These are phyloP conservation scores for Xerocomellus intermedius DNA, from an alignment of 768 basidiomycete species.

Conservation along the genomic window DNA sequence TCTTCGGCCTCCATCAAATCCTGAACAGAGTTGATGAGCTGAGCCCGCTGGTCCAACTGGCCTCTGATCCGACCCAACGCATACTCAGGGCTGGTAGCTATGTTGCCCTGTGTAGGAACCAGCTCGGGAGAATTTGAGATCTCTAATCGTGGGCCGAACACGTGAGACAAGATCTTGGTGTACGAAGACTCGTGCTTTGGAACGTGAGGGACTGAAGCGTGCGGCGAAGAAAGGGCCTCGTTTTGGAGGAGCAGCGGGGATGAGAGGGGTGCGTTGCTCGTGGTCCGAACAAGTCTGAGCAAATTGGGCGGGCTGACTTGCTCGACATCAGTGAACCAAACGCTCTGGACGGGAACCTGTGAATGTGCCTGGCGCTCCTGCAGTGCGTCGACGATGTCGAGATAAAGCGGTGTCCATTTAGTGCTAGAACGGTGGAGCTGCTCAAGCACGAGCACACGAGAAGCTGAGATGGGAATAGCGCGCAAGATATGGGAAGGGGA, in stretches of 20 bases:
- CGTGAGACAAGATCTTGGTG: conserved; percentile 79
- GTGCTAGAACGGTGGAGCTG: conserved; percentile 74
- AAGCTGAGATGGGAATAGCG: conserved; percentile 59
- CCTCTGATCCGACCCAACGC: conserved; percentile 90
- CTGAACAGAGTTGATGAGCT: conserved; percentile 63
- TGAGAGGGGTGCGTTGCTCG: conserved; percentile 36
- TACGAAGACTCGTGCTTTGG: conserved; percentile 92
- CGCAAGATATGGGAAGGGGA: conserved; percentile 52
- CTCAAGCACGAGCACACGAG: conserved; percentile 77
- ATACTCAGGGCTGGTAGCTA: conserved; percentile 91
- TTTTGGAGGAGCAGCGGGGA: conserved; percentile 51
- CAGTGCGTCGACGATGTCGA: conserved; percentile 74
- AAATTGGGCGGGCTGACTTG: conserved; percentile 44
- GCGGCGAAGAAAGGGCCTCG: conserved; percentile 28
- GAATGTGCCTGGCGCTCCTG: conserved; percentile 53
- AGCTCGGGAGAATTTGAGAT: conserved; percentile 82
- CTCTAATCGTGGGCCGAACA: conserved; percentile 78
- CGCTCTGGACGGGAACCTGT: conserved; percentile 58
- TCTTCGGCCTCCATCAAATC: conserved; percentile 56
- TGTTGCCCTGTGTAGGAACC: conserved; percentile 63
- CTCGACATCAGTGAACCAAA: conserved; percentile 53
- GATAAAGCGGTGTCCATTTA: conserved; percentile 85
- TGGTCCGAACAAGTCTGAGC: conserved; percentile 49
- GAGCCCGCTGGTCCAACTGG: conserved; percentile 70
- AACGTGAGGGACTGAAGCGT: conserved; percentile 50